Base-by-base conservation (phyloP, 352 stramenopile genomes). In the Globisporangium paroecandrum region DNA sequence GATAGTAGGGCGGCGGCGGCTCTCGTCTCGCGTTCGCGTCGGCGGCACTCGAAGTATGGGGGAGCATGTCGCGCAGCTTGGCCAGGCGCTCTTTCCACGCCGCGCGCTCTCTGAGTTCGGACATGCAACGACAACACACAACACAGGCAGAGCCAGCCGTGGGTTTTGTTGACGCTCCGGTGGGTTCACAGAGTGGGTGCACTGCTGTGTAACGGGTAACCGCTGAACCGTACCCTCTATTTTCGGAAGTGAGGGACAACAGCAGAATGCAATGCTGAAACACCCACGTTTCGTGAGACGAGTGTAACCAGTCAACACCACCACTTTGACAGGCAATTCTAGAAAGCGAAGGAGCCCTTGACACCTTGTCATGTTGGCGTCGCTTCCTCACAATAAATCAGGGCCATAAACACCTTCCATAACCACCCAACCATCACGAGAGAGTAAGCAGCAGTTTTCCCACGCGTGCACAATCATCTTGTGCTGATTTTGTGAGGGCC, bases 61-160 rank as follows among this genome's bases (percentile, higher is more conserved):
- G 66, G 25, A 71, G 38, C 66, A 71, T 71, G 12, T 66, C 66
- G 51, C 59, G 53, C 12, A 71, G 59, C 66, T 71, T 53, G 22
- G 38, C 58, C 36, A 71, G 59, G 4, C 66, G 66, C 43, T 57
- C 12, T 34, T 66, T 66, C 66, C 66, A 71, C 25, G 47, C 60
- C 41, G 34, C 41, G 1, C n/a, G 27, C 25, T 41, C n/a, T 51
- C 61, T 66, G 32, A 24, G 61, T 66, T 66, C 47, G 25, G 29
- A 22, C 56, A 61, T 61, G 18, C 54, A 22, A 22, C 13, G 7
- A 43, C 54, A 43, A n/a, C 56, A 46, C 56, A 61, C 49, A 6
- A 51, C 43, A 51, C 43, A 51, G 43, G 43, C 18, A 12, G 7
- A 51, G 43, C 12, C 38, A 46, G 43, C 43, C 5, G 18, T 2